Evolutionary conservation across 768 basidiomycete species (phyloP).

Genomic region (Omphalotus guepiniiformis): DNA sequence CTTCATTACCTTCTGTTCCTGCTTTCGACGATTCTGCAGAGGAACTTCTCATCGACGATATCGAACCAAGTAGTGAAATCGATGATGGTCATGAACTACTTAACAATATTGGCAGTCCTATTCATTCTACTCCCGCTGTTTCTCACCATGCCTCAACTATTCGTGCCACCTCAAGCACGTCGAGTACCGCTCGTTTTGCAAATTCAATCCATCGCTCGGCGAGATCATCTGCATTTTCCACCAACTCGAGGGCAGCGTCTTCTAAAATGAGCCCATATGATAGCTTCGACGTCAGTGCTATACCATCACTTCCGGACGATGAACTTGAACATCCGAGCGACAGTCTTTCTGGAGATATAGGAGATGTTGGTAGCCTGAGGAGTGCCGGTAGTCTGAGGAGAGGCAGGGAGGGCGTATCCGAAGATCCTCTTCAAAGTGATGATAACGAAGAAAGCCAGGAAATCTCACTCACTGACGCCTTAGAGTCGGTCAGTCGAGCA

Average conservation of each 20-base stretch:
- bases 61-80: constrained; percentile 15
- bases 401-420: constrained; percentile 50
- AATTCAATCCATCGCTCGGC: constrained; percentile 46
- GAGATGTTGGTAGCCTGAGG: no score
- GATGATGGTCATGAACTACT: constrained; percentile 22
- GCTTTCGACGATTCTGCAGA: constrained; percentile 61
- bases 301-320: constrained; percentile 48
- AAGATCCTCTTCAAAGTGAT: constrained; percentile 48
- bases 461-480: constrained; percentile 52
- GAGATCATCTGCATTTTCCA: constrained; percentile 32
- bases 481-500: constrained; percentile 52
- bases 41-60: constrained; percentile 20
- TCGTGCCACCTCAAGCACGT: constrained; percentile 40
- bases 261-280: constrained; percentile 30
- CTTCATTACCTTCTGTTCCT: constrained; percentile 77
- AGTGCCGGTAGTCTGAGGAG: constrained; percentile 31
- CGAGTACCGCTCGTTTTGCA: constrained; percentile 46
- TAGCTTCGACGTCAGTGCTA: constrained; percentile 59
- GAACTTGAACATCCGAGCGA: constrained; percentile 26
- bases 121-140: constrained; percentile 64
- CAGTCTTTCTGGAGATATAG: constrained; percentile 32
- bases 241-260: constrained; percentile 27
- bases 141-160: constrained; percentile 48
- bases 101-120: constrained; percentile 42
- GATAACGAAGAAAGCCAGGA: constrained; percentile 31